These are phyloP conservation scores for Dioscorea alata DNA, from an alignment of 106 monocot species.

Conservation along the genomic window DNA sequence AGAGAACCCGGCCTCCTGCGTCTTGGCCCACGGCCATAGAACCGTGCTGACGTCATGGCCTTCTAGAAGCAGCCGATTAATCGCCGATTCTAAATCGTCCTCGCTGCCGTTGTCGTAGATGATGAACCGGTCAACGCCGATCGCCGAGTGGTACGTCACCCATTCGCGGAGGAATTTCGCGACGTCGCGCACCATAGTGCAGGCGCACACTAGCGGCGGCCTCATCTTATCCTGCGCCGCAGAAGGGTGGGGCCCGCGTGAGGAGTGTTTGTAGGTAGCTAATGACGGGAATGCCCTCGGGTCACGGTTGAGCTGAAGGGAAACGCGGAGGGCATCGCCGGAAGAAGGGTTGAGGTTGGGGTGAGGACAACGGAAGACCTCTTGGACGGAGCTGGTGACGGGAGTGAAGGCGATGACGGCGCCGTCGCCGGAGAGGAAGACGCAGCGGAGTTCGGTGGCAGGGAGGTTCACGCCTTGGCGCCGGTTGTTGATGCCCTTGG, in stretches of 20 bases:
- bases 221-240: not conserved
- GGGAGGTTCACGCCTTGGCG: constrained; percentile 20
- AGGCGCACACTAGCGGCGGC: constrained; percentile 42
- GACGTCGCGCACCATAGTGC: constrained; percentile 74
- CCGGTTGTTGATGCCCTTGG: constrained; percentile 59
- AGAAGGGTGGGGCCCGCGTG: not conserved
- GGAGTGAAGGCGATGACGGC: constrained; percentile 10
- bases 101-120: constrained; percentile 90
- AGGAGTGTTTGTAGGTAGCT: constrained; percentile 22
- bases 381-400: constrained; percentile 58
- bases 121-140: constrained; percentile 69
- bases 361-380: constrained; percentile 70
- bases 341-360: constrained; percentile 5
- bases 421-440: constrained; percentile 20
- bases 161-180: constrained; percentile 81
- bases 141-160: constrained; percentile 58
- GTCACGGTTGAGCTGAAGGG: constrained; percentile 17
- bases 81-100: constrained; percentile 35
- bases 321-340: constrained; percentile 9
- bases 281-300: constrained; percentile 29
- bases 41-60: constrained; percentile 32
- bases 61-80: constrained; percentile 12
- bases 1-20: constrained; percentile 86
- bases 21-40: constrained; percentile 83
- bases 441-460: constrained; percentile 33